Conservation (phyloP, 495 filamentous ascomycete genomes). For the Xylaria intraflava region DNA sequence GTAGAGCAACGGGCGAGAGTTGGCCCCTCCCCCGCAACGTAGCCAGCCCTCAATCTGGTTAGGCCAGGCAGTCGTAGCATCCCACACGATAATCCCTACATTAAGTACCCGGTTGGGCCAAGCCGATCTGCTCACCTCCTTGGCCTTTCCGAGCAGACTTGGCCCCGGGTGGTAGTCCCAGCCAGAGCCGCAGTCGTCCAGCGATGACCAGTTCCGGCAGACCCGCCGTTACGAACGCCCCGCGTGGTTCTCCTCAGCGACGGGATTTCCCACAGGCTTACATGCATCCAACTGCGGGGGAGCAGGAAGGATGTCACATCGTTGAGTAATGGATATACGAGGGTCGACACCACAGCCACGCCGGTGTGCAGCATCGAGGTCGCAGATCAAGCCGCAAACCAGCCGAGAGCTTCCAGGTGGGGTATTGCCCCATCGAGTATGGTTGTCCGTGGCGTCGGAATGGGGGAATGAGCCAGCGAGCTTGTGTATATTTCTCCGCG, state of each 20-base stretch:
- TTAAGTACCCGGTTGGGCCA: not conserved
- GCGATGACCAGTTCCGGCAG: not conserved
- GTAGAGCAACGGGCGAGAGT: conserved; percentile 1
- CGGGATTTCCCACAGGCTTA: not conserved
- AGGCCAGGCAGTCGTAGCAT: not conserved
- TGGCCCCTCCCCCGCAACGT: not conserved
- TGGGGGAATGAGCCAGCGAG: not conserved
- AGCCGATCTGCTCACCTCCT: not conserved
- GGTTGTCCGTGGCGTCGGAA: conserved; percentile 13
- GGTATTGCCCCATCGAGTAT: conserved; percentile 10
- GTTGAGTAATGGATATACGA: conserved; percentile 2
- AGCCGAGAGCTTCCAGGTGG: conserved; percentile 14
- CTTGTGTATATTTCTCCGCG: conserved; percentile 11
- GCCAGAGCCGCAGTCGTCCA: not conserved
- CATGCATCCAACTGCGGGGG: conserved; percentile 3
- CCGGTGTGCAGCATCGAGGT: not conserved
- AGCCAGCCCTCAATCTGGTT: not conserved
- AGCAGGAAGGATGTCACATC: conserved; percentile 1
- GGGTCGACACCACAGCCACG: conserved; percentile 1
- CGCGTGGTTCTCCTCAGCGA: not conserved
- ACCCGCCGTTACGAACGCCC: not conserved
- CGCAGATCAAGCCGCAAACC: conserved; percentile 3
- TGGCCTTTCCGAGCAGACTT: not conserved
- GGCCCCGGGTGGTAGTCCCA: too few relatives aligned
- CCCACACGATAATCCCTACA: conserved; percentile 1